Conservation (phyloP, 2,329 filamentous ascomycete genomes). For the Penicillium sp. region DNA sequence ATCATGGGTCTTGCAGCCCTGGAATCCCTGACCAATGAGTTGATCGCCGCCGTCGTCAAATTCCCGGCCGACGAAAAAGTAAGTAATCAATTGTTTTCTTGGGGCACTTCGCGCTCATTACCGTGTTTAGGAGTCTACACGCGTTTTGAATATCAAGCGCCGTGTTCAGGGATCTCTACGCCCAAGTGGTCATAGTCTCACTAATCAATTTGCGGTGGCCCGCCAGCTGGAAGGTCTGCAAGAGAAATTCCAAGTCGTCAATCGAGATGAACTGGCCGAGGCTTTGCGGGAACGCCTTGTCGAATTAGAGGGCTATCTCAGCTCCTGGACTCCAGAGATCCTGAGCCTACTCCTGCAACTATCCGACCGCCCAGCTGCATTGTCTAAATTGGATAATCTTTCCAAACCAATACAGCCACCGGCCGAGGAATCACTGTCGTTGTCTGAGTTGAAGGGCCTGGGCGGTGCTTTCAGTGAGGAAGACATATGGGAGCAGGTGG, state of each 20-base stretch:
- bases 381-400: slow-evolving; percentile 65
- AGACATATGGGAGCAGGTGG: slow-evolving; percentile 43
- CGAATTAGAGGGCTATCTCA: slow-evolving; percentile 55
- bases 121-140: slow-evolving; percentile 27
- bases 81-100: slow-evolving; percentile 14
- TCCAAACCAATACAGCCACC: slow-evolving; percentile 50
- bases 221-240: slow-evolving; percentile 68
- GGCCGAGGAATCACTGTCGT: slow-evolving; percentile 59
- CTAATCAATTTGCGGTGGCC: slow-evolving; percentile 73
- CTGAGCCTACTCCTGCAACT: slow-evolving; percentile 76
- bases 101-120: slow-evolving; percentile 7
- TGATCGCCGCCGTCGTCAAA: slow-evolving; percentile 65
- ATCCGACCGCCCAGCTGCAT: slow-evolving; percentile 74
- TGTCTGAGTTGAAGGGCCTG: slow-evolving; percentile 75
- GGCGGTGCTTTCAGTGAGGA: slow-evolving; percentile 64
- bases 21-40: slow-evolving; percentile 65
- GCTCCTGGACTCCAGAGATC: slow-evolving; percentile 74
- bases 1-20: slow-evolving; percentile 71
- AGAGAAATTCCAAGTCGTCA: slow-evolving; percentile 80
- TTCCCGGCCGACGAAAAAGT: slow-evolving; percentile 51
- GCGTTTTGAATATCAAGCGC: slow-evolving; percentile 30
- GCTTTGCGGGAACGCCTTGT: slow-evolving; percentile 60
- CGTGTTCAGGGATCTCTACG: slow-evolving; percentile 36
- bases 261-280: slow-evolving; percentile 76
- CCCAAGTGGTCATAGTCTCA: slow-evolving; percentile 57